Evolutionary conservation across 2,329 filamentous ascomycete genomes (phyloP), one percentile per base, ranked within the genome.

Genomic region (Cordyceps tenuipes): DNA sequence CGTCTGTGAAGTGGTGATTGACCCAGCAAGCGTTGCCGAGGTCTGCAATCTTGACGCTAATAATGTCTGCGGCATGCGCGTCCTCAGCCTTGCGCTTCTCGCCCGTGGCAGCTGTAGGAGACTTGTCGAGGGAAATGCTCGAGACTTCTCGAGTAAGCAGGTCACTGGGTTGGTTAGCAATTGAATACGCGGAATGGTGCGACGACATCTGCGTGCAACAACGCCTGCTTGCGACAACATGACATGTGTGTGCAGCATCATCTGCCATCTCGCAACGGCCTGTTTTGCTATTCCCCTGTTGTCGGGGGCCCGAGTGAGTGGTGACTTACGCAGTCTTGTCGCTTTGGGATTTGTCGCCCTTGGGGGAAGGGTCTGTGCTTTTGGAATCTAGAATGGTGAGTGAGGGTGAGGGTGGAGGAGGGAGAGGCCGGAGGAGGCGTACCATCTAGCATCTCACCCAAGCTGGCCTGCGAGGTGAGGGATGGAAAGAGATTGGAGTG

Each of bases 21-120:
- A 96, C 92, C 94, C 94, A 99, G 78, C 94, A 99, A 21, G 94
- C 94, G 72, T 99, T 99, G 62, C 94, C 94, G 60, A 99, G 79
- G 78, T 99, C 94, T 47, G 94, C 94, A 77, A 99, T 99, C 78
- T 99, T 99, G 73, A 99, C 94, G 39, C 93, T 97, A 68, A 99
- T 97, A 65, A 91, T 88, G 64, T 92, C 89, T 66, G 79, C 68
- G 66, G 75, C 68, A 69, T 78, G 71, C 61, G 75, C 76, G 64
- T 90, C 82, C 65, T 86, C 84, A 64, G 78, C 78, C 67, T 80
- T 77, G 66, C 76, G 82, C 73, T 89, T 88, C 68, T 90, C 86
- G 57, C 83, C 80, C 3, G 75, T 68, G 31, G 77, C 76, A 3
- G 82, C 78, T 17, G 81, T 75, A 34, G 77, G 76, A 47, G 78